A percentile compares a stretch with the other conserved stretches of the same genome.
phyloP scores from a whole-genome alignment of 2,329 filamentous ascomycete species.

The Colletotrichum neosansevieriae region DNA sequence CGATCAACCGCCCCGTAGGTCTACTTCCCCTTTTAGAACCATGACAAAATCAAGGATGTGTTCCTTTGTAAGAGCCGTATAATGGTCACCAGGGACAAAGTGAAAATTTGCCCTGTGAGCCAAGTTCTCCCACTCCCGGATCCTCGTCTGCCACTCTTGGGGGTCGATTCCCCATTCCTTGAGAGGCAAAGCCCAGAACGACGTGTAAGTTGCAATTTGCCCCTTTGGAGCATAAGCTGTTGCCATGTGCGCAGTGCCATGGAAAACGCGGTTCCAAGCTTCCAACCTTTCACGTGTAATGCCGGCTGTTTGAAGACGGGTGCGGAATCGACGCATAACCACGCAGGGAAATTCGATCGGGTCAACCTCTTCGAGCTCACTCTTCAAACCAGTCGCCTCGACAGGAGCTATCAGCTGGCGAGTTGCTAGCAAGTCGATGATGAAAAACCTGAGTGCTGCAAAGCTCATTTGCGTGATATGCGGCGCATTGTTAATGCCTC shows the following conservation, averaged over 20 bases:
- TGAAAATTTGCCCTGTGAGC: neutral
- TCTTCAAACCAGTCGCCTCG: neutral
- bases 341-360: slow-evolving; percentile 1
- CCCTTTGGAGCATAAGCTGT: slow-evolving; percentile 5
- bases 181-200: slow-evolving; percentile 8
- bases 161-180: neutral
- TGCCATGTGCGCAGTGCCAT: slow-evolving; percentile 4
- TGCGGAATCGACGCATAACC: slow-evolving; percentile 17
- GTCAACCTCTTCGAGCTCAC: neutral
- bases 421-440: slow-evolving; percentile 17
- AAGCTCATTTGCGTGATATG: slow-evolving; percentile 27
- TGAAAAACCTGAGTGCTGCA: slow-evolving; percentile 21
- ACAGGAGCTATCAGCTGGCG: slow-evolving; percentile 3
- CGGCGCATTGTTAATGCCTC: slow-evolving; percentile 25
- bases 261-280: slow-evolving; percentile 15
- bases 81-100: slow-evolving; percentile 2
- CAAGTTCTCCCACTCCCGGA: neutral
- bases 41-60: neutral
- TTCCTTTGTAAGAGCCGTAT: slow-evolving; percentile 9
- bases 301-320: slow-evolving; percentile 16
- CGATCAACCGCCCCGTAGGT: neutral
- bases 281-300: slow-evolving; percentile 11
- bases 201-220: slow-evolving; percentile 9
- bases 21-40: neutral
- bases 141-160: neutral